Evolutionary conservation across 2,329 filamentous ascomycete species (phyloP).

Genomic region (Exophiala sp.): DNA sequence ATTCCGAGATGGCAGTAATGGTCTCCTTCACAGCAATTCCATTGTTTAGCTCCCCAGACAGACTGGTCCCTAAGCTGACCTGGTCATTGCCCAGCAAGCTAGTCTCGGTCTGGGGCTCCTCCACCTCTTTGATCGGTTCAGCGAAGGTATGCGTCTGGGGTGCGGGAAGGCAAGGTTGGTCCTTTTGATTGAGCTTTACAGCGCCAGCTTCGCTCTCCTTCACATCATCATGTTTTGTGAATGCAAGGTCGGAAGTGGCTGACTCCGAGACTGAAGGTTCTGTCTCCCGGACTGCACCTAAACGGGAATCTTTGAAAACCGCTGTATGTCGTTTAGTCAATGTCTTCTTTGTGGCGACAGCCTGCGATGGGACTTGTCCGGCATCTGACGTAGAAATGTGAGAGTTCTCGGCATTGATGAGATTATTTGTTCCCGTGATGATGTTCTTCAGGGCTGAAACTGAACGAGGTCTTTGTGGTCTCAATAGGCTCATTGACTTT

Average conservation of each 20-base stretch:
- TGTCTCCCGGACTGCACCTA: conserved; percentile 32
- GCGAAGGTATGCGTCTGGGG: conserved; percentile 15
- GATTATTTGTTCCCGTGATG: conserved; percentile 32
- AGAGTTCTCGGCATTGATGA: conserved; percentile 9
- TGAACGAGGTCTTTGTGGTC: conserved; percentile 55
- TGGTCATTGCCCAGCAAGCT: conserved; percentile 26
- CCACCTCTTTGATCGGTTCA: conserved; percentile 27
- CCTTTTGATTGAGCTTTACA: conserved; percentile 29
- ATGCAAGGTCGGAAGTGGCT: neutral
- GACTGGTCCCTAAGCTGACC: conserved; percentile 18
- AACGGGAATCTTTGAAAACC: conserved; percentile 49
- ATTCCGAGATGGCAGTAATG: conserved; percentile 8
- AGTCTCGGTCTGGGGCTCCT: conserved; percentile 19
- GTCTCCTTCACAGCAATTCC: conserved; percentile 8
- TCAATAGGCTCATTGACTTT: conserved; percentile 45
- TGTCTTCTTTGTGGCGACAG: conserved; percentile 43
- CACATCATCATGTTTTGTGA: neutral
- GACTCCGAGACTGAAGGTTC: conserved; percentile 18
- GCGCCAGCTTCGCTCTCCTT: conserved; percentile 3
- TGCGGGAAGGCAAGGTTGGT: conserved; percentile 11
- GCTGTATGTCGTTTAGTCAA: conserved; percentile 49
- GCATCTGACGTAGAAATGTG: conserved; percentile 33
- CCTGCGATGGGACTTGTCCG: conserved; percentile 10
- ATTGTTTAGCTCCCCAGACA: conserved; percentile 17
- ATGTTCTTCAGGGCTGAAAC: conserved; percentile 37